These are phyloP conservation scores for Acacia pycnantha DNA, from an alignment of 331 rosid genomes.

Conservation along the genomic window DNA sequence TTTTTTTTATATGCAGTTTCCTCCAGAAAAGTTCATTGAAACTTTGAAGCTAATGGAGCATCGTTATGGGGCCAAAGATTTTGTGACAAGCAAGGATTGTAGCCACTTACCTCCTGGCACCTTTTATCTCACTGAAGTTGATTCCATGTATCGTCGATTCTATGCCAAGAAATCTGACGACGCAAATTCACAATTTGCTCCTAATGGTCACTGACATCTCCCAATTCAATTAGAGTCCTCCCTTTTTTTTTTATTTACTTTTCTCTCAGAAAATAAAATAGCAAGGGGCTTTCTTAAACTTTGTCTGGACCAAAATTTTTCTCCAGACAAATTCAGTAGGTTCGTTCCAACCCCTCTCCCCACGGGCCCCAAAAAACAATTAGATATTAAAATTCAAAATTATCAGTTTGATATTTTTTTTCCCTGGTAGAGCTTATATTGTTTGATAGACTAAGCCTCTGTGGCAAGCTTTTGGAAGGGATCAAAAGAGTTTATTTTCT, in stretches of 20 bases:
- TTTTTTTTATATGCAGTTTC: slow-evolving; percentile 42
- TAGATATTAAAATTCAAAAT: not conserved
- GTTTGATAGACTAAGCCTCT: not conserved
- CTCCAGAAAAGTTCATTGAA: slow-evolving; percentile 70
- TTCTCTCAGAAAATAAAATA: not conserved
- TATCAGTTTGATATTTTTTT: not conserved
- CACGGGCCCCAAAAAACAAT: not conserved
- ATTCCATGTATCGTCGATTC: slow-evolving; percentile 75
- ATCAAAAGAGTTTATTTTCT: not conserved
- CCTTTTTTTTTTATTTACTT: not conserved
- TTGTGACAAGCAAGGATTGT: slow-evolving; percentile 66
- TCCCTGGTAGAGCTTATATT: not conserved
- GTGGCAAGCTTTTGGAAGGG: not conserved
- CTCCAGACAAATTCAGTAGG: not conserved
- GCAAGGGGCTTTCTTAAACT: not conserved
- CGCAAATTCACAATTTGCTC: slow-evolving; percentile 18
- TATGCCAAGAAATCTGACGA: slow-evolving; percentile 56
- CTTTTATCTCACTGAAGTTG: slow-evolving; percentile 86
- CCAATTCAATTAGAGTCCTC: not conserved
- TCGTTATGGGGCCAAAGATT: slow-evolving; percentile 82
- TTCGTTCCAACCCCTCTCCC: not conserved
- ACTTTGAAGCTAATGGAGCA: slow-evolving; percentile 85
- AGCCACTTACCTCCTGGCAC: slow-evolving; percentile 70
- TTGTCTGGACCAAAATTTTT: not conserved
- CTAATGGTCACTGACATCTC: slow-evolving; percentile 41